These are phyloP conservation scores for Gloeopeniophorella convolvens DNA, from an alignment of 768 basidiomycete species.

Conservation along the genomic window DNA sequence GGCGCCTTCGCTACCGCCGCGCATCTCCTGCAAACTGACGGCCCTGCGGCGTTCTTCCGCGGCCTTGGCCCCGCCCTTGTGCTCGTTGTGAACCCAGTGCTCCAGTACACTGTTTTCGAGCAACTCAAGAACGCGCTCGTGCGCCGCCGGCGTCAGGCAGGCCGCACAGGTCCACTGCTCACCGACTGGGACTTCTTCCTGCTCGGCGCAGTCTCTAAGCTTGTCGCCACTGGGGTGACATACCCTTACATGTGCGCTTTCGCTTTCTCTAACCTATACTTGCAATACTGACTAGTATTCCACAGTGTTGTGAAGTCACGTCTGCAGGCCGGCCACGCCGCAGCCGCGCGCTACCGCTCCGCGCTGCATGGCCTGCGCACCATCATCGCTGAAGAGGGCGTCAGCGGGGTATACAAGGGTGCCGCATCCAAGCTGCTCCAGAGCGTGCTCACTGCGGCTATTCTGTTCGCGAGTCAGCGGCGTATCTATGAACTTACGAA, in stretches of 20 bases:
- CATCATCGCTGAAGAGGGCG: constrained; percentile 72
- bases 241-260: constrained; percentile 69
- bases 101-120: constrained; percentile 94
- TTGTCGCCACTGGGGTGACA: constrained; percentile 49
- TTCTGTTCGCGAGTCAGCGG: constrained; percentile 86
- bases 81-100: constrained; percentile 89
- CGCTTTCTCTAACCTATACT: neutral
- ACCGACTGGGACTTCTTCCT: constrained; percentile 89
- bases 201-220: constrained; percentile 90
- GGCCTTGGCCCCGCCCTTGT: constrained; percentile 92
- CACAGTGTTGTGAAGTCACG: constrained; percentile 66
- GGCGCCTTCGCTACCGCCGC: constrained; percentile 61
- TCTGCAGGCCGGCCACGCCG: constrained; percentile 66
- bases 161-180: constrained; percentile 41
- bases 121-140: constrained; percentile 85
- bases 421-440: constrained; percentile 84
- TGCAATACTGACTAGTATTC: constrained; percentile 5
- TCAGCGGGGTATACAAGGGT: constrained; percentile 83
- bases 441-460: constrained; percentile 88
- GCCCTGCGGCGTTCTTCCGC: constrained; percentile 80
- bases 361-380: constrained; percentile 69
- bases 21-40: constrained; percentile 66
- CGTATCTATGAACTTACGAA: constrained; percentile 73
- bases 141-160: constrained; percentile 48
- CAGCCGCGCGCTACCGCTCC: constrained; percentile 66